Evolutionary conservation across 352 stramenopile genomes (phyloP).

Genomic region (Lagenidium sp.): DNA sequence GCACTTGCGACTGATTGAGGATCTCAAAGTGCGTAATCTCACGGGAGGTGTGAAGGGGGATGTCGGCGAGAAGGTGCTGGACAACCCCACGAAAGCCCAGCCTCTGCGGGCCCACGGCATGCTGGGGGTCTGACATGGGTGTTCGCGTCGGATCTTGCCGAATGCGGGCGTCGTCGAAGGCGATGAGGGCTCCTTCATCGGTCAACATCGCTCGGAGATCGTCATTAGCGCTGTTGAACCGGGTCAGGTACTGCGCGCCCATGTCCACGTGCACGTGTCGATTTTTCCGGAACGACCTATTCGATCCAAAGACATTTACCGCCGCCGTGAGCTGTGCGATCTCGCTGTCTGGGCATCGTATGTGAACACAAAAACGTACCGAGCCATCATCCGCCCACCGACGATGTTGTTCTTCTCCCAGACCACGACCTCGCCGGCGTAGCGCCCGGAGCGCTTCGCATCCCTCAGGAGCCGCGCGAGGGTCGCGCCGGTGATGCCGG

Average conservation of each 20-base stretch:
- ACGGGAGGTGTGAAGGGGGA: slow-evolving; percentile 27
- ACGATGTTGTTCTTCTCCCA: slow-evolving; percentile 72
- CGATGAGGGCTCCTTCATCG: slow-evolving; percentile 19
- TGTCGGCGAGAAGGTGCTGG: slow-evolving; percentile 32
- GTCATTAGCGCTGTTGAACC: slow-evolving; percentile 33
- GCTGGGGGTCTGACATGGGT: slow-evolving; percentile 16
- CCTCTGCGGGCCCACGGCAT: slow-evolving; percentile 26
- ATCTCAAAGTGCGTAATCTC: slow-evolving; percentile 47
- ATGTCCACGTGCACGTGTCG: slow-evolving; percentile 49
- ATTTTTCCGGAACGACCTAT: slow-evolving; percentile 38
- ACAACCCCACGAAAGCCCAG: slow-evolving; percentile 51
- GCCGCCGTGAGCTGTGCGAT: no score
- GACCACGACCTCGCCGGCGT: slow-evolving; percentile 24
- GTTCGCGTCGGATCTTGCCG: slow-evolving; percentile 31
- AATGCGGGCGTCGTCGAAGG: slow-evolving; percentile 41
- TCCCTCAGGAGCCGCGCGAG: slow-evolving; percentile 43
- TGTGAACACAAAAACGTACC: no score
- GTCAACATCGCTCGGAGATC: slow-evolving; percentile 31
- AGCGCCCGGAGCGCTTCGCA: slow-evolving; percentile 9
- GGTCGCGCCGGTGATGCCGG: slow-evolving; percentile 46
- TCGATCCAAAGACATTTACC: no score
- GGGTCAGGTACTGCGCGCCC: slow-evolving; percentile 61
- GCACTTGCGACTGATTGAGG: slow-evolving; percentile 33
- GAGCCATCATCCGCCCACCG: slow-evolving; percentile 55
- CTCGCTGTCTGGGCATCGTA: no score